Base-by-base conservation (phyloP, 768 basidiomycete genomes). In the Bullera alba region DNA sequence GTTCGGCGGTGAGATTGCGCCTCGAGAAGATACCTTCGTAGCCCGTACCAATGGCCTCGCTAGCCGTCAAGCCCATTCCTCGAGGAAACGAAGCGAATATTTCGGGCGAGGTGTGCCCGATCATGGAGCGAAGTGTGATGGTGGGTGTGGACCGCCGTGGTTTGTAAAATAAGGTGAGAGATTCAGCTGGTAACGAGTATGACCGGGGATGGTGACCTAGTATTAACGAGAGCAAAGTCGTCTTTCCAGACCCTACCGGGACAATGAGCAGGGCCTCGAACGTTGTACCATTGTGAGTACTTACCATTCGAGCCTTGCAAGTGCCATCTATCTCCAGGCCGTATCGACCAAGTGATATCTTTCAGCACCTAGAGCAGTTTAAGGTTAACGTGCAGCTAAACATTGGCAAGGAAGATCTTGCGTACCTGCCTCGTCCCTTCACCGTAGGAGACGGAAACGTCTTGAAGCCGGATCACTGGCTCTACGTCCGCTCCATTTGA, bases 131-230 rank as follows among this genome's bases (percentile, higher is more conserved):
- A 32, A 72, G 47, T 41, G 76, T 72, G 0, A 83, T 77, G 0
- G 88, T 92, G 0, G 93, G 79, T 41, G 82, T 81, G 2, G 74
- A 74, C 10, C 78, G 71, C 5, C 90, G 83, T 2, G 82, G 83
- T 25, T 76, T 75, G 37, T 77, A 76, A 58, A 87, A 83, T 53
- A 88, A 77, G 10, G 66, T 63, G 16, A 87, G 76, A 50, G 78
- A 55, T 64, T 88, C 5, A 3, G 65, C 30, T 2, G 73, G 73
- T 35, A 74, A 86, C 4, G 83, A 83, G 75, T 85, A 97, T 0
- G 93, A 96, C 54, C 90, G 87, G 0, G 93, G 93, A 70, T 97
- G 93, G 67, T 93, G 90, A 22, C 93, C 93, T 0, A 89, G 89
- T 32, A 99, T 75, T 26, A 96, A 72, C 16, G 92, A 83, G 19